phyloP scores from a whole-genome alignment of 306 rosid genomes.

The Inga oerstediana region DNA sequence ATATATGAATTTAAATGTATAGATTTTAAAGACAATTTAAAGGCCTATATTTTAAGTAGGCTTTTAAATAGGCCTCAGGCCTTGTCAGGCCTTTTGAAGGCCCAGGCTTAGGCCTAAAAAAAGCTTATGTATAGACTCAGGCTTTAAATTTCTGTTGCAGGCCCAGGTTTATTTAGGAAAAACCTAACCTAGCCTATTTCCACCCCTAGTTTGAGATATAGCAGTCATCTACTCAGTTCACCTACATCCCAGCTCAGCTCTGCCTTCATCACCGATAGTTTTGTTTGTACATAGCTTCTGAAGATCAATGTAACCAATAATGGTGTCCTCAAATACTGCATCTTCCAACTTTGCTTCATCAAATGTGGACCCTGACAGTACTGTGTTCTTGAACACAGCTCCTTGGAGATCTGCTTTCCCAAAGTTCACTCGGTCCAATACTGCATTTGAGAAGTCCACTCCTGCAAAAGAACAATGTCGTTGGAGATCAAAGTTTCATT shows the following conservation, averaged over 20 bases:
- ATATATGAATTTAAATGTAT: too few relatives aligned
- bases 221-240: constrained; percentile 33
- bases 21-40: too few relatives aligned
- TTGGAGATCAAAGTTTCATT: background rate
- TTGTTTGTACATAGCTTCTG: constrained; percentile 85
- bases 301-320: constrained; percentile 90
- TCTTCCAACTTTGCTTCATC: constrained; percentile 71
- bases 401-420: constrained; percentile 90
- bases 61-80: too few relatives aligned
- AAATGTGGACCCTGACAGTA: constrained; percentile 89
- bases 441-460: constrained; percentile 88
- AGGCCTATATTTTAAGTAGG: too few relatives aligned
- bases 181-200: too few relatives aligned
- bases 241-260: constrained; percentile 86
- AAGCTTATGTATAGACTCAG: too few relatives aligned
- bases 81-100: too few relatives aligned
- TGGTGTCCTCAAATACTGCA: constrained; percentile 89
- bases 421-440: constrained; percentile 86
- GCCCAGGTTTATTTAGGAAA: too few relatives aligned
- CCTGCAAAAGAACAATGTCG: constrained; percentile 50
- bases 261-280: constrained; percentile 58
- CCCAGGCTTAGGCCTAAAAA: too few relatives aligned
- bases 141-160: too few relatives aligned
- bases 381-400: constrained; percentile 76
- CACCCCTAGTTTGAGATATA: constrained; percentile 13